Evolutionary conservation across 1,284 basidiomycete species (phyloP), one percentile per base, ranked within the genome.

Genomic region (Rhizoctonia solani): DNA sequence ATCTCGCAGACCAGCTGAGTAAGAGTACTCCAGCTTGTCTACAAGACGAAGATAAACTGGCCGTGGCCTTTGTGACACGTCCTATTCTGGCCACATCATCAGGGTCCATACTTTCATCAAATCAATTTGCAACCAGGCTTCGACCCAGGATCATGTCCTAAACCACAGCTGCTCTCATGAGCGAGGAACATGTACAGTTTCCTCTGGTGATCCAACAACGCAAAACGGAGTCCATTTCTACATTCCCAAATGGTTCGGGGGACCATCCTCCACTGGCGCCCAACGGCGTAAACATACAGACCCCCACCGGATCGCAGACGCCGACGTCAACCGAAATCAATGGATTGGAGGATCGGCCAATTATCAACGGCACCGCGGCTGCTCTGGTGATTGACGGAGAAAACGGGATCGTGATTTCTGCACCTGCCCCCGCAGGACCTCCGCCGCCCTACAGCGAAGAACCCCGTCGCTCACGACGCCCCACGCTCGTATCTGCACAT

Each of bases 141-240:
- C n/a, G n/a, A n/a, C n/a, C n/a, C n/a, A n/a, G n/a, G n/a, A 6
- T 46, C 9, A 11, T 6, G 11, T 14, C 49, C 56, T 49, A 13
- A 30, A 39, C 34, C 59, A 19, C 30, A n/a, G n/a, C n/a, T n/a
- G 47, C 59, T 63, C 59, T 52, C 59, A 63, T 63, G 59, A 63
- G 59, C 59, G 39, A 46, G 52, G 59, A 63, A 34, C 37, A 63
- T 52, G 59, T 34, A 14, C 47, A 46, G n/a, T 30, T 39, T 16
- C 37, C 44, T 30, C 34, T 30, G 25, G 14, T 29, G 14, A 23
- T 63, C 19, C 59, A 63, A 41, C 32, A 14, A 52, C 8, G 11
- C 59, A 63, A 63, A 63, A 63, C 59, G 59, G 59, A 63, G 47
- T 41, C 59, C 3, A 46, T 39, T 39, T n/a, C 56, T 27, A 59